Evolutionary conservation across 257 asterid species (phyloP).

Genomic region (Nicotiana undulata): DNA sequence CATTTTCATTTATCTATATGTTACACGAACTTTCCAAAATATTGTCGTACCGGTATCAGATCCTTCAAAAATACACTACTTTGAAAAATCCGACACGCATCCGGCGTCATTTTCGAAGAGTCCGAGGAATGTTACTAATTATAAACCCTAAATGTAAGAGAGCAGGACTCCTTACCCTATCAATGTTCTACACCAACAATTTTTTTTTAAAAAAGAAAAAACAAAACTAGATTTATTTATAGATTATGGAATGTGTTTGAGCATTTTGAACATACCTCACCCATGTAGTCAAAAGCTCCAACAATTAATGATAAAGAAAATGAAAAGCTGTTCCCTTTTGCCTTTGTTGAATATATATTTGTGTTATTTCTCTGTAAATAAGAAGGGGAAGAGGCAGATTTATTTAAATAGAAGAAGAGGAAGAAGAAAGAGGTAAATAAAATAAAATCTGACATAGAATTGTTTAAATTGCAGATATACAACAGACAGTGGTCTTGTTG

Average conservation of each 20-base stretch:
- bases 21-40: too few species aligned
- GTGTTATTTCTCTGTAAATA: neutral
- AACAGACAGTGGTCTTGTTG: neutral
- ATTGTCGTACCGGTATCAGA: rapidly evolving
- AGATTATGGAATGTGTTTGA: neutral
- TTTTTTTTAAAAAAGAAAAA: neutral
- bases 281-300: neutral
- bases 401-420: neutral
- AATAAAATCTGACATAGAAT: slow-evolving; percentile 22
- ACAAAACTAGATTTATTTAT: neutral
- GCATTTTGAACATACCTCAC: slow-evolving; percentile 10
- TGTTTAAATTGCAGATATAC: neutral
- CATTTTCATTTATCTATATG: too few species aligned
- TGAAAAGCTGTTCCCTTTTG: neutral
- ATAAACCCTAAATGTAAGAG: too few species aligned
- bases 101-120: too few species aligned
- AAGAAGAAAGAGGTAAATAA: neutral
- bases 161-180: neutral
- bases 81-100: too few species aligned
- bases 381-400: neutral
- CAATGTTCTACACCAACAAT: neutral
- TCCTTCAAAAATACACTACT: too few species aligned
- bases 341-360: neutral
- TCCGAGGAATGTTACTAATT: too few species aligned
- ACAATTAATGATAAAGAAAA: neutral